Percentiles rank a stretch among this genome's conserved stretches.
phyloP scores from a whole-genome alignment of 169 alveolate genomes.

The Cryptosporidium tyzzeri region DNA sequence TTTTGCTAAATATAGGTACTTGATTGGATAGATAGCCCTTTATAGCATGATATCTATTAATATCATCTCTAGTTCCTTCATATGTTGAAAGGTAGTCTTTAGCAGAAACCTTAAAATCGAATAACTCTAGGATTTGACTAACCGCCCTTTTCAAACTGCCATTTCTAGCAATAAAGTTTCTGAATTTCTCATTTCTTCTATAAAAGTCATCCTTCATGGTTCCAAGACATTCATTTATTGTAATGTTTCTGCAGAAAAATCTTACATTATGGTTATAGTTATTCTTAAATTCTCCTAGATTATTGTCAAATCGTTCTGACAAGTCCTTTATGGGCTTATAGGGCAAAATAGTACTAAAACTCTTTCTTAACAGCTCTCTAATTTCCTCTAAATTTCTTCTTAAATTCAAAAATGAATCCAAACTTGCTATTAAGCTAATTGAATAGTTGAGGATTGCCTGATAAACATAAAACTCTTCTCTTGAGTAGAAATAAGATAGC shows the following conservation, averaged over 20 bases:
- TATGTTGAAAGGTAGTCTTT: not conserved
- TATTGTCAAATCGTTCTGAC: not conserved
- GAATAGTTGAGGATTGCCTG: slow-evolving; percentile 45
- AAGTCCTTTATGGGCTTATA: not conserved
- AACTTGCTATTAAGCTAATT: not conserved
- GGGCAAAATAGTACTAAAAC: not conserved
- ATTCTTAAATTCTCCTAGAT: not conserved
- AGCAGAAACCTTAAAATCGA: not conserved
- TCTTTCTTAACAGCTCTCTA: slow-evolving; percentile 29
- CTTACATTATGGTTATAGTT: not conserved
- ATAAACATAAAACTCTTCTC: slow-evolving; percentile 58
- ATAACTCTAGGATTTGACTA: slow-evolving; percentile 14
- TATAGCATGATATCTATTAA: slow-evolving; percentile 24
- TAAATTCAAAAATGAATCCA: not conserved
- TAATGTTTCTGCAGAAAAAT: not conserved
- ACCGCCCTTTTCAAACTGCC: slow-evolving; percentile 6
- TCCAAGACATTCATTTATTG: slow-evolving; percentile 25
- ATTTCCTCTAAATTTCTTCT: slow-evolving; percentile 5
- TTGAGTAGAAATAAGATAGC: slow-evolving; percentile 12
- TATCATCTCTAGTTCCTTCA: slow-evolving; percentile 45
- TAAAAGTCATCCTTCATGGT: slow-evolving; percentile 57
- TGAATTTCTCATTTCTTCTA: slow-evolving; percentile 46
- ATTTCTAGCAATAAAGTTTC: slow-evolving; percentile 39
- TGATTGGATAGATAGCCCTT: not conserved
- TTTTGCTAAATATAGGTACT: not conserved